phyloP scores from a whole-genome alignment of 2,329 filamentous ascomycete genomes.

The Fusarium sp. region DNA sequence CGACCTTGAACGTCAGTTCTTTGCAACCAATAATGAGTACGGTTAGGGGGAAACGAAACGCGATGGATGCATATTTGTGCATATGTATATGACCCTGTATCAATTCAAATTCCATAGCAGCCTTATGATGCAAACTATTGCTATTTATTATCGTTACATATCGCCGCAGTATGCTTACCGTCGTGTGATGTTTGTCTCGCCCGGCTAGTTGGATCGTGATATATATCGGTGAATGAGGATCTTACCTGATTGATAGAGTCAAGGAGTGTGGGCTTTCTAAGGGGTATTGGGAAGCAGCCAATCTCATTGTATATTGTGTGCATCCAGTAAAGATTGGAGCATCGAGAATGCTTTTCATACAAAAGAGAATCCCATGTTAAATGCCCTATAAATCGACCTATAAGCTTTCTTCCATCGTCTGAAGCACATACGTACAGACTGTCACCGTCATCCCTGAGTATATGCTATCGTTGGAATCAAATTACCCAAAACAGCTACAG shows the following conservation, averaged over 20 bases:
- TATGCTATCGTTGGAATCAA: too few relatives aligned
- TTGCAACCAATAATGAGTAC: conserved; percentile 20
- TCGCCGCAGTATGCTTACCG: neutral
- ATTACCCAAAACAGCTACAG: neutral
- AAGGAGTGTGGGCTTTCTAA: neutral
- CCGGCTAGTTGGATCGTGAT: too few relatives aligned
- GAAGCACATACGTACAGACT: neutral
- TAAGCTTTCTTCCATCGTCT: neutral
- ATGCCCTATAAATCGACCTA: neutral
- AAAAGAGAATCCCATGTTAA: neutral
- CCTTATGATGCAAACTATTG: conserved; percentile 13
- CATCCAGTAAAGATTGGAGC: neutral
- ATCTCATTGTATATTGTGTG: neutral
- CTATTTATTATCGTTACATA: neutral
- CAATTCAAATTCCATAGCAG: conserved; percentile 16
- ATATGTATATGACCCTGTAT: conserved; percentile 26
- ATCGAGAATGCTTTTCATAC: neutral
- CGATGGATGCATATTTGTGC: conserved; percentile 24
- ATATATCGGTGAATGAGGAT: neutral
- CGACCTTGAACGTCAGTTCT: conserved; percentile 18
- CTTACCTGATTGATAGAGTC: neutral
- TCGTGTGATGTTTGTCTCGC: neutral
- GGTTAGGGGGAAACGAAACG: conserved; percentile 1
- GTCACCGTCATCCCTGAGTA: neutral
- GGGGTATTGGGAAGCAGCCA: neutral